phyloP scores from a whole-genome alignment of 2,329 filamentous ascomycete species.

The Aspergillus carbonarius region DNA sequence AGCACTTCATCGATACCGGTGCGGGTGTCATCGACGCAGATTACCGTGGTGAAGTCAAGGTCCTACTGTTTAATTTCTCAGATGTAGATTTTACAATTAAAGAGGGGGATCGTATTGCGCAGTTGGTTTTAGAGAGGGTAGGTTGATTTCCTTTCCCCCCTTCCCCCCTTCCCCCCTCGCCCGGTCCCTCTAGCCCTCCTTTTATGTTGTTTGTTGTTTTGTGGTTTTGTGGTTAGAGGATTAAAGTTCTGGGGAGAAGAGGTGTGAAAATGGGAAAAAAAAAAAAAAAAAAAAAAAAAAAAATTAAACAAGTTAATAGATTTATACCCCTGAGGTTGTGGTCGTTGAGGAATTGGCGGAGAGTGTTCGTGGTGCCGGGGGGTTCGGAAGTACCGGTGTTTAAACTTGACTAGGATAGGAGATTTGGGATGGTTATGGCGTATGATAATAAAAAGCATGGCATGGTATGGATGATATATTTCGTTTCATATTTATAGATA shows the following conservation, averaged over 20 bases:
- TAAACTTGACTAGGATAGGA: constrained; percentile 10
- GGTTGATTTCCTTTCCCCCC: constrained; percentile 4
- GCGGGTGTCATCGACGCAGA: constrained; percentile 97
- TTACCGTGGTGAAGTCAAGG: constrained; percentile 91
- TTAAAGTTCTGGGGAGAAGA: too few relatives aligned
- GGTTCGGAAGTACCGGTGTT: constrained; percentile 82
- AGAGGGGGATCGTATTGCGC: constrained; percentile 86
- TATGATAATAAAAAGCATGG: neutral
- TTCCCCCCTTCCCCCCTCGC: too few relatives aligned
- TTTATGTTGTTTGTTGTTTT: too few relatives aligned
- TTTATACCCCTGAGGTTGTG: constrained; percentile 88
- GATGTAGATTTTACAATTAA: constrained; percentile 79
- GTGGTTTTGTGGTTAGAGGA: too few relatives aligned
- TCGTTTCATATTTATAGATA: too few relatives aligned
- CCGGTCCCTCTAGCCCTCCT: too few relatives aligned
- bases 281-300: too few relatives aligned
- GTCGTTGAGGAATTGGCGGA: constrained; percentile 86
- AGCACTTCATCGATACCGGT: constrained; percentile 94
- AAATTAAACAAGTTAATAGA: constrained; percentile 51
- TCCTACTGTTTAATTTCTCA: constrained; percentile 89
- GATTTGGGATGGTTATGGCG: neutral
- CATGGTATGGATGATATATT: neutral
- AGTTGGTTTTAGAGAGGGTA: constrained; percentile 84
- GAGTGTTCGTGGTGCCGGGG: constrained; percentile 85
- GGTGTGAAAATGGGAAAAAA: too few relatives aligned